These are phyloP conservation scores for Arthonia radiata DNA, from an alignment of 495 filamentous ascomycete species.

Conservation along the genomic window DNA sequence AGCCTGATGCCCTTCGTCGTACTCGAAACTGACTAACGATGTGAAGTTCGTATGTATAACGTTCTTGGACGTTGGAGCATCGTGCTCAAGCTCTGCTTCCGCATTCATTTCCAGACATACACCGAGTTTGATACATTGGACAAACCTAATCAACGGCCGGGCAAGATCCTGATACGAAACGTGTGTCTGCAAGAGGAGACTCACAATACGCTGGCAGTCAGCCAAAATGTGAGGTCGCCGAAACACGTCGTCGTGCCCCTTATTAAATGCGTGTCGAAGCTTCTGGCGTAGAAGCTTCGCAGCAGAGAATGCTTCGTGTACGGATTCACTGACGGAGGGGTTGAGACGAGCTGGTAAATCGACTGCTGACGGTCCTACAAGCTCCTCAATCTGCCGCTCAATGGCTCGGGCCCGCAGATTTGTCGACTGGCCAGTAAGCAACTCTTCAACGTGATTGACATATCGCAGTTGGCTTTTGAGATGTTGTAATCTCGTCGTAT, in stretches of 20 bases:
- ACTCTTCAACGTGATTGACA: too few relatives aligned
- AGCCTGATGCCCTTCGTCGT: too few relatives aligned
- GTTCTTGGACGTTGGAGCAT: too few relatives aligned
- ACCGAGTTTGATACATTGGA: constrained; percentile 57
- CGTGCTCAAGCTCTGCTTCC: too few relatives aligned
- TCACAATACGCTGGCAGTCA: background rate
- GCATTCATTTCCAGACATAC: constrained; percentile 30
- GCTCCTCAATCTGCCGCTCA: constrained; percentile 25
- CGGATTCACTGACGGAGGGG: too few relatives aligned
- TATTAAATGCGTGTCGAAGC: constrained; percentile 1
- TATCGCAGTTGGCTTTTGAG: too few relatives aligned
- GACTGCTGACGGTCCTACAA: constrained; percentile 36
- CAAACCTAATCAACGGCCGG: constrained; percentile 50
- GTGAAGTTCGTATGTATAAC: too few relatives aligned
- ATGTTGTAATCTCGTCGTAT: constrained; percentile 29
- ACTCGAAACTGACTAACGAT: too few relatives aligned
- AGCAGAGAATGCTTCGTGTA: too few relatives aligned
- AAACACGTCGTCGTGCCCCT: constrained; percentile 1
- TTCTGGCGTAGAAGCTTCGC: constrained; percentile 6
- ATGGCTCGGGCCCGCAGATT: constrained; percentile 37
- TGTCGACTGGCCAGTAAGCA: constrained; percentile 38
- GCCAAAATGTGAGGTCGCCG: background rate
- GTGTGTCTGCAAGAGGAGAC: background rate
- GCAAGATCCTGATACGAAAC: constrained; percentile 60
- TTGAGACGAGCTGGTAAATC: too few relatives aligned